Conservation (phyloP, 2,329 filamentous ascomycete genomes). For the Thelonectria blattea region DNA sequence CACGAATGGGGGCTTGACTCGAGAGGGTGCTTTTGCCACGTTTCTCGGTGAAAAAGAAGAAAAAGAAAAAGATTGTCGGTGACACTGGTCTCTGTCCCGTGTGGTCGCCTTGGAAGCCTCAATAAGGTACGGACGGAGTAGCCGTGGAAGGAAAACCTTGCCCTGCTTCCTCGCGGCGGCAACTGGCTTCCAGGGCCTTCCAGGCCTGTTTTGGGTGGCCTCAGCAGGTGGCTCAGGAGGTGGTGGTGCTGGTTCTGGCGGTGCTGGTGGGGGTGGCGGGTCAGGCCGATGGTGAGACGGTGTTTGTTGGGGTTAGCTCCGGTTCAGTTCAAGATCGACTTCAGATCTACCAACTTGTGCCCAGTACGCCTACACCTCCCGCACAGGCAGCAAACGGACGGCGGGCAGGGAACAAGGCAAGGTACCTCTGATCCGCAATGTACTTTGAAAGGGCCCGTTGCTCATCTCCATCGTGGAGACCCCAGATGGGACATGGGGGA, state of each 20-base stretch:
- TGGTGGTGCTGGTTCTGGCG: too few species aligned
- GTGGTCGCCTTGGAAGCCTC: background rate
- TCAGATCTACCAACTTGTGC: conserved; percentile 23
- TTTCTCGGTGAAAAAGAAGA: conserved; percentile 6
- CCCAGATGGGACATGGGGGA: conserved; percentile 7
- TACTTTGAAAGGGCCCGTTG: conserved; percentile 14
- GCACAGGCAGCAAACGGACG: conserved; percentile 4
- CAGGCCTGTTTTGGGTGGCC: background rate
- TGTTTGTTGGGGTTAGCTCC: conserved; percentile 23
- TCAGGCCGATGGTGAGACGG: conserved; percentile 27
- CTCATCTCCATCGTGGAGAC: conserved; percentile 18
- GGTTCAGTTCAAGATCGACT: conserved; percentile 25
- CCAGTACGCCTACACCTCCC: conserved; percentile 12
- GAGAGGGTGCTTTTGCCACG: conserved; percentile 12
- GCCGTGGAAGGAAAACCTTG: background rate
- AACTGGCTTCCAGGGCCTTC: background rate
- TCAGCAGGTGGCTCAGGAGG: background rate
- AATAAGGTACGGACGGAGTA: background rate
- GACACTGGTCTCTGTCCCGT: background rate
- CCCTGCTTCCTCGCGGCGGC: background rate
- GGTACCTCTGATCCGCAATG: conserved; percentile 20
- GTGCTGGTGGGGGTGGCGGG: conserved; percentile 16
- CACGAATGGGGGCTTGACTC: conserved; percentile 24
- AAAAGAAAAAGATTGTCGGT: background rate
- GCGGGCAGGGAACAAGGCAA: conserved; percentile 3